Base-by-base conservation (phyloP, 805 yeast species). In the Clavispora vitiphila region DNA sequence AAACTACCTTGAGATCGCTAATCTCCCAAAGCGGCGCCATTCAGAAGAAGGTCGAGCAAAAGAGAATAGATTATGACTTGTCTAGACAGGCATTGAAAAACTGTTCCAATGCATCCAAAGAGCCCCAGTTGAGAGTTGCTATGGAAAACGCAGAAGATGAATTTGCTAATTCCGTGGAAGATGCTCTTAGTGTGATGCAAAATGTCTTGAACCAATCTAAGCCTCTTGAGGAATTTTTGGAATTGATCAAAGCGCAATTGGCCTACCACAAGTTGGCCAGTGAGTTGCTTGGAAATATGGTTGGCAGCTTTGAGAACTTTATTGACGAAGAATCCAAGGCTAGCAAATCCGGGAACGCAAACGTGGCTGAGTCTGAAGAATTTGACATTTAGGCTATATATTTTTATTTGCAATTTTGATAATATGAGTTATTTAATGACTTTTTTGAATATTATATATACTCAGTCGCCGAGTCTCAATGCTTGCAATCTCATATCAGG, bases 121-220 rank as follows among this genome's bases (percentile, higher is more conserved):
- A 83, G 57, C 87, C 90, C 14, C 80, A 80, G 38, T 75, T 83
- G 46, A 74, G 90, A 55, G 84, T 81, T 38, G 77, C 80, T 49
- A 81, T 87, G 76, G 95, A 87, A 64, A 77, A 81, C 47, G 80
- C 87, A 39, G 96, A 87, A 67, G 96, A 87, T 56, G 90, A 84
- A 56, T 87, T 87, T 61, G 95, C 93, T 36, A 86, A 85, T 52
- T 83, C 90, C 19, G 88, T 88, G 26, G 96, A 87, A 66, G 93
- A 84, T 56, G 93, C 95, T 30, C 87, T 86, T 41, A 69, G 80
- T 30, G 78, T 83, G 45, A 83, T 87, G 90, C 86, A 82, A 67
- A 81, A 82, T 58, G 90, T 84, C 22, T 76, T 87, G 50, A 81
- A 81, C 43, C 72, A 80, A 42, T 80, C 89, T 16, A 76, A 79